These are phyloP conservation scores for Phoenix roebelenii DNA, from an alignment of 176 grass and related monocot species.

Conservation along the genomic window DNA sequence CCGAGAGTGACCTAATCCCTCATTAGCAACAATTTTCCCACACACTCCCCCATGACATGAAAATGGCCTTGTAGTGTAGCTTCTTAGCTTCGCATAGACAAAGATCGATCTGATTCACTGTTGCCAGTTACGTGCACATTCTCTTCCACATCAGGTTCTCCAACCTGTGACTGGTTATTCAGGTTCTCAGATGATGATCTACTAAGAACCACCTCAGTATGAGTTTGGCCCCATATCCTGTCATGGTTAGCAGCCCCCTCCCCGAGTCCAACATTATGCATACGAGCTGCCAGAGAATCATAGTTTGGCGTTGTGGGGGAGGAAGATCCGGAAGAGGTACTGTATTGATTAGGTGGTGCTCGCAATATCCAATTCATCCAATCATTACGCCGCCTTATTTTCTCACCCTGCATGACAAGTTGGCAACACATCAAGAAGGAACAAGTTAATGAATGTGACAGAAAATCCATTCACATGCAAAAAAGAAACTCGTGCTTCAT, in stretches of 20 bases:
- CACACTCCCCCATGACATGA: too few relatives aligned
- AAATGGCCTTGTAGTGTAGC: too few relatives aligned
- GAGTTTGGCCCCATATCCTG: neutral
- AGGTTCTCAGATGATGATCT: too few relatives aligned
- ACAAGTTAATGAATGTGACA: neutral
- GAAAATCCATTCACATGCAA: neutral
- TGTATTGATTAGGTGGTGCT: constrained; percentile 23
- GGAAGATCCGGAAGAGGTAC: neutral
- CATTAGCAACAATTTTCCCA: too few relatives aligned
- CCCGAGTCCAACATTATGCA: neutral
- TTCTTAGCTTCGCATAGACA: too few relatives aligned
- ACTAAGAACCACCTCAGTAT: neutral
- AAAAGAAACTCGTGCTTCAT: neutral
- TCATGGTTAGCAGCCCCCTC: neutral
- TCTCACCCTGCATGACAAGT: constrained; percentile 38
- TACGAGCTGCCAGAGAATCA: neutral
- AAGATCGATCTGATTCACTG: too few relatives aligned
- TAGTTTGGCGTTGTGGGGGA: neutral
- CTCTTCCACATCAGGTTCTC: too few relatives aligned
- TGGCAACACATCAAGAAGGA: constrained; percentile 10
- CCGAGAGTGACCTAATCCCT: too few relatives aligned
- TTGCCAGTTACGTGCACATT: too few relatives aligned
- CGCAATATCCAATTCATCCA: constrained; percentile 62
- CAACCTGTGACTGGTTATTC: too few relatives aligned
- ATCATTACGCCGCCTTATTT: constrained; percentile 48